Base-by-base conservation (phyloP, 257 asterid species). In the Mitragyna speciosa region DNA sequence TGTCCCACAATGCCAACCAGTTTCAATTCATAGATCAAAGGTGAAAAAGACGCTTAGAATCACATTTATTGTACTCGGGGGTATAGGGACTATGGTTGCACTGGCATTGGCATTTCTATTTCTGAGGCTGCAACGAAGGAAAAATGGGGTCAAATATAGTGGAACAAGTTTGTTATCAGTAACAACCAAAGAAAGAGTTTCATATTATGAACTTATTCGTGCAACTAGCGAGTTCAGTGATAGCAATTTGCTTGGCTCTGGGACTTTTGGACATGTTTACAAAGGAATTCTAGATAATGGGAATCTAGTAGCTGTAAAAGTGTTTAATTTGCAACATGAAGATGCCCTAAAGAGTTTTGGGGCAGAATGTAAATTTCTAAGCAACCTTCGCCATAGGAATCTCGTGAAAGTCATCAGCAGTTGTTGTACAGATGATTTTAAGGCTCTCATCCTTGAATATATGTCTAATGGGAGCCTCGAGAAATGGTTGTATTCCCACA, bases 181-280 rank as follows among this genome's bases (percentile, higher is more conserved):
- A n/a, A n/a, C n/a, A n/a, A n/a, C n/a, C n/a, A n/a, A n/a, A n/a
- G n/a, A n/a, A n/a, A n/a, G n/a, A n/a, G n/a, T n/a, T n/a, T n/a
- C n/a, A n/a, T n/a, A n/a, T n/a, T n/a, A n/a, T n/a, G 76, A 78
- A 39, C 76, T 78, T 3, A 15, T 33, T 12, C 20, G 16, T 6
- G 81, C 81, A 24, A 78, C 81, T 33, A 39, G 39, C 11, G 8
- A 24, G 14, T 78, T 12, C 26, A 59, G 0, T 15, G 77, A 56
- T 9, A 69, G 64, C 67, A 79, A 79, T 14, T 78, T 79, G 17
- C 63, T 70, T 54, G 82, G 82, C 41, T 19, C n/a, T 41, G 72
- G 81, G 31, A 30, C 64, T 70, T 79, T 39, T 70, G 77, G 82
- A 26, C 20, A 64, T 4, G 70, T 78, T 58, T 78, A 70, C 22